These are phyloP conservation scores for Pterocarpus macrocarpus DNA, from an alignment of 306 rosid genomes.

Conservation along the genomic window DNA sequence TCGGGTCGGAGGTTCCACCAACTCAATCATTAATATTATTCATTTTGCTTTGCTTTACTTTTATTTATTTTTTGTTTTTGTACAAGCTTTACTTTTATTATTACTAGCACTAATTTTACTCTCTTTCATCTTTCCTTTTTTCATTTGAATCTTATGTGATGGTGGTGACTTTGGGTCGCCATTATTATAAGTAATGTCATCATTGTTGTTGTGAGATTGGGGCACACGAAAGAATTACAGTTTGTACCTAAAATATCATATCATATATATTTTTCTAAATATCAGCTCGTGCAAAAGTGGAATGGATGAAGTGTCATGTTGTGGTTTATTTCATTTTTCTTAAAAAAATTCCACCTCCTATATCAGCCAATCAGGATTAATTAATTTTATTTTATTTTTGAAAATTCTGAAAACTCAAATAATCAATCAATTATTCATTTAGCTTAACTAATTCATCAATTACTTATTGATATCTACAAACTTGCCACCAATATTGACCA, in stretches of 20 bases:
- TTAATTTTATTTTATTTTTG: too few species aligned
- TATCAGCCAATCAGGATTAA: too few species aligned
- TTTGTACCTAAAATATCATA: not conserved
- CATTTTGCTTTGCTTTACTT: not conserved
- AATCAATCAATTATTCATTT: too few species aligned
- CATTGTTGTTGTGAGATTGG: not conserved
- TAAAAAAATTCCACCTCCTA: too few species aligned
- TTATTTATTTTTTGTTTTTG: not conserved
- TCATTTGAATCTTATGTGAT: not conserved
- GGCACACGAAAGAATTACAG: not conserved
- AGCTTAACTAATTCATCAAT: too few species aligned
- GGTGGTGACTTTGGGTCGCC: not conserved
- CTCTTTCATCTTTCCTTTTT: not conserved
- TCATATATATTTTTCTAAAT: too few species aligned
- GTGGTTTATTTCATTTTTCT: too few species aligned
- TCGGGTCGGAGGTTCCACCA: not conserved
- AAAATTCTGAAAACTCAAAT: too few species aligned
- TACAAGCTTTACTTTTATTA: not conserved
- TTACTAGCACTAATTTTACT: not conserved
- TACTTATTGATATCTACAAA: too few species aligned
- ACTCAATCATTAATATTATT: not conserved
- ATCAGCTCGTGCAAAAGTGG: too few species aligned
- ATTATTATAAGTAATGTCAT: not conserved
- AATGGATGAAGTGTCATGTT: too few species aligned
- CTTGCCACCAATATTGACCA: too few species aligned